Evolutionary conservation across 371 early-diverging fungal genomes (phyloP), one percentile per base, ranked within the genome.

Genomic region (Apophysomyces ossiformis): DNA sequence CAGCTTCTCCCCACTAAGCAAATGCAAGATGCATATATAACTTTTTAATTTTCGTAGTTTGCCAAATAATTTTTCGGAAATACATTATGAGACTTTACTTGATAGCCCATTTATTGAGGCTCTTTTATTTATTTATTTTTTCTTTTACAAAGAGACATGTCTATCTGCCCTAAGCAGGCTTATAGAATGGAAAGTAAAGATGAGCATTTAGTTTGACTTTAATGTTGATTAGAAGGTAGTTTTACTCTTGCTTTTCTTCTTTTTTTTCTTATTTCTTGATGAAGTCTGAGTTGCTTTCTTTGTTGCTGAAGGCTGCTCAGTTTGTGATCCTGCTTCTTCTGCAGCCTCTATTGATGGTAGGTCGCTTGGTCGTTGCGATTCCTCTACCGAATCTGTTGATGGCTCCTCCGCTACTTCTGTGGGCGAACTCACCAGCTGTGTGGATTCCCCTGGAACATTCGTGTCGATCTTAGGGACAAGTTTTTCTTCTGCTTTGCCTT

Each of bases 201-300:
- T 0, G 13, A 11, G 41, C 41, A 41, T 13, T 11, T 41, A 9
- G 35, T 26, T 36, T 58, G 37, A 13, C 37, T 58, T 58, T 58
- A 3, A 11, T 58, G 35, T 32, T 58, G 15, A 15, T 58, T 58
- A 58, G 4, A 58, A 58, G 35, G 32, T 58, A 37, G 58, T 63
- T 63, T 39, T 63, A 21, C 64, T 63, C 63, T 63, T 63, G 50
- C 37, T 56, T 39, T 63, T 63, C 56, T 63, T 63, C 50, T 63
- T 63, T 41, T 63, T 63, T 9, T 54, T 63, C 8, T 54, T 46
- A n/a, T 63, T 63, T 16, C 50, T 63, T 4, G 63, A 39, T 15
- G 56, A 37, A 36, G 63, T 47, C 47, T 54, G 32, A 8, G 47
- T 36, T 7, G 54, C 16, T 5, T 11, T n/a, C n/a, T 35, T 46